Percentiles rank a stretch among this genome's conserved stretches.
Evolutionary conservation across 164 flowering plant species (phyloP).

Genomic region (Paratinospora sagittata): DNA sequence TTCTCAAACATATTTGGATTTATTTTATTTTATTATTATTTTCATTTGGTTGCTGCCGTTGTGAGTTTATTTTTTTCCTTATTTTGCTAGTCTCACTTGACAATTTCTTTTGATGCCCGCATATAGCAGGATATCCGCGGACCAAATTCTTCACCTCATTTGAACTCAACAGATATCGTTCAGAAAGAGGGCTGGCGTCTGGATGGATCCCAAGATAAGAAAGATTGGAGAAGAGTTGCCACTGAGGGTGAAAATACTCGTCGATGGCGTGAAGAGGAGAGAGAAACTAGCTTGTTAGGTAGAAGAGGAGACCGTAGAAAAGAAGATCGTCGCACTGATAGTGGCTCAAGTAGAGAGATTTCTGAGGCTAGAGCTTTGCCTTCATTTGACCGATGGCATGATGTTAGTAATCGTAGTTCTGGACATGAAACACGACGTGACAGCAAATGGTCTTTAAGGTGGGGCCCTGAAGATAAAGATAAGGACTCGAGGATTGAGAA

Average conservation of each 20-base stretch:
- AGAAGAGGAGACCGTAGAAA: slow-evolving; percentile 88
- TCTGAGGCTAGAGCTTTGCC: slow-evolving; percentile 50
- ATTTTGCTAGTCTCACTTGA: not conserved
- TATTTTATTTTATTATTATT: no score
- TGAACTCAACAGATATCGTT: slow-evolving; percentile 31
- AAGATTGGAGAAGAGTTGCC: slow-evolving; percentile 65
- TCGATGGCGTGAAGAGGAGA: slow-evolving; percentile 98
- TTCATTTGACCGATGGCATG: slow-evolving; percentile 77
- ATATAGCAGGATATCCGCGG: slow-evolving; percentile 53
- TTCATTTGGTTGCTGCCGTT: not conserved
- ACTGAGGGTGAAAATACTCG: slow-evolving; percentile 59
- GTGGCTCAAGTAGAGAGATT: slow-evolving; percentile 37
- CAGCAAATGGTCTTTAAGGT: slow-evolving; percentile 88
- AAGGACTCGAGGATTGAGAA: slow-evolving; percentile 70
- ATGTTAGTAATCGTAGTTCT: slow-evolving; percentile 49
- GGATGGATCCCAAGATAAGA: slow-evolving; percentile 79
- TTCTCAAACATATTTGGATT: not conserved
- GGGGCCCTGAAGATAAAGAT: slow-evolving; percentile 98
- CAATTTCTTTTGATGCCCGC: not conserved
- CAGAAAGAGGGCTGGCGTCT: slow-evolving; percentile 79
- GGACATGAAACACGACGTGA: slow-evolving; percentile 73
- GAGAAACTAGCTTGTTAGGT: slow-evolving; percentile 80
- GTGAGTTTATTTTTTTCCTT: not conserved
- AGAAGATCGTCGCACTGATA: slow-evolving; percentile 64
- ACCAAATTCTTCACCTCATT: slow-evolving; percentile 31